Conservation (phyloP, 176 grass and related monocot species). For the Lolium perenne region DNA sequence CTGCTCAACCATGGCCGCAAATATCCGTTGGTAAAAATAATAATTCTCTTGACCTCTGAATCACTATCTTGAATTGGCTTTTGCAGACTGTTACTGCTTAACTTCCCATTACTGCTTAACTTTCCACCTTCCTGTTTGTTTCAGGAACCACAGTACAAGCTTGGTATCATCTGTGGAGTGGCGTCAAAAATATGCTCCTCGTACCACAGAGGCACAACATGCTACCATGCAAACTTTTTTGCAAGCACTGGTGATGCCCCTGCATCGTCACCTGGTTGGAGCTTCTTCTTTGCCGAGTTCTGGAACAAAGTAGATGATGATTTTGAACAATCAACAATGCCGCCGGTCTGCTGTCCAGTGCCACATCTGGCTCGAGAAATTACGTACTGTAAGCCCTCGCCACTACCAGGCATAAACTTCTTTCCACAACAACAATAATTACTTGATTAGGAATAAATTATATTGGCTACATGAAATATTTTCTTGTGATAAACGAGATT, state of each 20-base stretch:
- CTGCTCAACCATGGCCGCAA: background rate
- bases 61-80: too few species aligned
- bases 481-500: too few species aligned
- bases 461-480: too few species aligned
- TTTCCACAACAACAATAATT: too few species aligned
- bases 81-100: too few species aligned
- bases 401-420: too few species aligned
- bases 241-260: background rate
- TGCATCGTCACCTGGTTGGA: background rate
- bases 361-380: background rate
- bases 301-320: background rate
- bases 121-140: background rate
- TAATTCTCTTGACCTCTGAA: background rate
- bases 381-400: too few species aligned
- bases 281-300: background rate
- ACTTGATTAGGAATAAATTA: too few species aligned
- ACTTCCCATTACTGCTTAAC: accelerated
- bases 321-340: background rate
- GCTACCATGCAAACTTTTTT: background rate
- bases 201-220: too few species aligned
- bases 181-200: background rate
- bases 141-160: background rate
- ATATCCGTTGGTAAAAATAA: background rate
- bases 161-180: background rate
- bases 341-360: background rate